Evolutionary conservation across 805 yeast genomes (phyloP), one percentile per base, ranked within the genome.

Genomic region (Wickerhamomyces mucosus): DNA sequence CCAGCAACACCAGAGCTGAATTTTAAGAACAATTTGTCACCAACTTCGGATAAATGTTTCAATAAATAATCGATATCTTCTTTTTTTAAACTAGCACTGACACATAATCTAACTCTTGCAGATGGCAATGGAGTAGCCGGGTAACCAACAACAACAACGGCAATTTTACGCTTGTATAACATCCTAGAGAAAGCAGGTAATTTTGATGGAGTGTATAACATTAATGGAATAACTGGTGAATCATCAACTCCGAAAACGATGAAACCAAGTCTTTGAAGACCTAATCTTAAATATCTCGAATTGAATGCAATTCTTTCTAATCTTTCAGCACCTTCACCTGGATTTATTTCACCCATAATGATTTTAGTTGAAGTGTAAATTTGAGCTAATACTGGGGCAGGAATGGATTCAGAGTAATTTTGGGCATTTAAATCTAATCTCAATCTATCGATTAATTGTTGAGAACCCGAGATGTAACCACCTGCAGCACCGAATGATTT

Each of bases 401-500:
- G 75, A 25, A 78, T 78, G 10, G 92, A 63, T 60, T 92, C 99
- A 26, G 92, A 77, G 51, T 86, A 83, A 27, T 63, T 67, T 41
- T 77, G 72, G 19, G 88, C 79, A 42, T 84, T 67, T 46, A 83
- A 73, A 46, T 74, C 78, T 25, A 81, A 46, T 58, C 88, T 74
- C 39, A 92, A 62, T 46, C 78, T 71, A 46, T 85, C 88, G 30
- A 89, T 78, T 20, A 84, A 59, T 29, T 57, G 60, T 49, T 75
- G 68, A 40, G 67, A 67, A 28, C 80, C 94, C n/a, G 95, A 89
- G 41, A 92, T 63, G 54, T 92, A 92, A 28, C 98, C 99, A 51
- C 99, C 99, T 26, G 97, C 85, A 13, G 98, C 97, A 54, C 99
- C 98, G 56, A 92, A 92, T 2, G 96, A 84, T 59, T 92, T 92